Conservation (phyloP, 441 rosid species). For the Croton laevigatus region DNA sequence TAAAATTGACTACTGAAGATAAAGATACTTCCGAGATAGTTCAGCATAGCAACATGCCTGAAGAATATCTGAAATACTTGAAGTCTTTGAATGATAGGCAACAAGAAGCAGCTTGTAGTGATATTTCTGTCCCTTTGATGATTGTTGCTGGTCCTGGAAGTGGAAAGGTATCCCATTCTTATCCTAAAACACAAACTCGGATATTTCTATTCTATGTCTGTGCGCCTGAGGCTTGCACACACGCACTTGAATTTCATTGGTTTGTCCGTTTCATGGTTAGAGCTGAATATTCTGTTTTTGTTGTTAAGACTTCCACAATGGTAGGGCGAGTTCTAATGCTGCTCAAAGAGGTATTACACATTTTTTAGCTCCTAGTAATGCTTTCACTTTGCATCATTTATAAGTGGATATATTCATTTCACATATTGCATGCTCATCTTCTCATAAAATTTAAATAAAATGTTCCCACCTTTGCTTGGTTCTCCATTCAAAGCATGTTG, state of each 20-base stretch:
- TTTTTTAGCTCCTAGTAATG: slow-evolving; percentile 14
- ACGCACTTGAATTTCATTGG: background rate
- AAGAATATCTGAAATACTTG: slow-evolving; percentile 59
- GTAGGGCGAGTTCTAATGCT: slow-evolving; percentile 86
- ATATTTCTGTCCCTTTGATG: slow-evolving; percentile 78
- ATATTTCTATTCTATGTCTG: background rate
- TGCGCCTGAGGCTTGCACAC: background rate
- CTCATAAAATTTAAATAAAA: background rate
- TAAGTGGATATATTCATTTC: slow-evolving; percentile 11
- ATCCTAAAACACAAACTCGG: background rate
- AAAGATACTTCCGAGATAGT: slow-evolving; percentile 26
- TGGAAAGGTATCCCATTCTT: slow-evolving; percentile 62
- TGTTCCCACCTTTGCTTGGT: background rate
- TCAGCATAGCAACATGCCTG: slow-evolving; percentile 45
- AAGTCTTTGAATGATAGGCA: slow-evolving; percentile 76
- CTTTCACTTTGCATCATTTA: slow-evolving; percentile 11
- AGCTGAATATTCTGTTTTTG: slow-evolving; percentile 27
- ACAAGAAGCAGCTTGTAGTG: slow-evolving; percentile 78
- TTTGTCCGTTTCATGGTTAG: slow-evolving; percentile 18
- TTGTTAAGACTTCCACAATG: slow-evolving; percentile 90
- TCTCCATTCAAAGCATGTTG: background rate
- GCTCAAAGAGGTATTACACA: slow-evolving; percentile 59
- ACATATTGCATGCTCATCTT: background rate
- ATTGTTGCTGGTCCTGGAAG: slow-evolving; percentile 98
- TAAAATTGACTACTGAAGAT: slow-evolving; percentile 28